Evolutionary conservation across 2,329 filamentous ascomycete genomes (phyloP), one percentile per base, ranked within the genome.

Genomic region (Iodosphaeria phyllophila): DNA sequence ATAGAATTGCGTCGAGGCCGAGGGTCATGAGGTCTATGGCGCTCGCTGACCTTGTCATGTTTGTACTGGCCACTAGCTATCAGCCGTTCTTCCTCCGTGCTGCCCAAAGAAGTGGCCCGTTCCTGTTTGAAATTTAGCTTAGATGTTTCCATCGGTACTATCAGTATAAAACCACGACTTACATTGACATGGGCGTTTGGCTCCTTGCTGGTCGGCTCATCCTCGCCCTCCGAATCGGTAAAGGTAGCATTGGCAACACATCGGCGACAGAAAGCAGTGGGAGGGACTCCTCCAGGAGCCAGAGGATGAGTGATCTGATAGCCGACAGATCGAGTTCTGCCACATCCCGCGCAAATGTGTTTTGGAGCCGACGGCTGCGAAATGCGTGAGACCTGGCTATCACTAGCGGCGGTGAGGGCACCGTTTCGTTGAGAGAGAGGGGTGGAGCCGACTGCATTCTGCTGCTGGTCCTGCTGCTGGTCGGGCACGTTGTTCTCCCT

Each of bases 161-260:
- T n/a, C n/a, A n/a, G n/a, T n/a, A n/a, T n/a, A n/a, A n/a, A n/a
- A n/a, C n/a, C n/a, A n/a, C n/a, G n/a, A n/a, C n/a, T n/a, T n/a
- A n/a, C n/a, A n/a, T n/a, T n/a, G n/a, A n/a, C n/a, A n/a, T n/a
- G n/a, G n/a, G n/a, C n/a, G n/a, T n/a, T n/a, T n/a, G n/a, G n/a
- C n/a, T n/a, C n/a, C n/a, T n/a, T n/a, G n/a, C n/a, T n/a, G n/a
- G n/a, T n/a, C n/a, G n/a, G n/a, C n/a, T n/a, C n/a, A n/a, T n/a
- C n/a, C n/a, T n/a, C n/a, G n/a, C n/a, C 24, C 12, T 32, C 30
- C 7, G 30, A 32, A 17, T 32, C 30, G n/a, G 30, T 32, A 18
- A 26, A 29, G n/a, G 22, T 22, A 6, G 30, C 30, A 16, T 11
- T 17, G 2, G 25, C 24, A 17, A 29, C 22, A 18, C 30, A 32